Conservation (phyloP, 768 basidiomycete species). For the Termitomyces sp. region DNA sequence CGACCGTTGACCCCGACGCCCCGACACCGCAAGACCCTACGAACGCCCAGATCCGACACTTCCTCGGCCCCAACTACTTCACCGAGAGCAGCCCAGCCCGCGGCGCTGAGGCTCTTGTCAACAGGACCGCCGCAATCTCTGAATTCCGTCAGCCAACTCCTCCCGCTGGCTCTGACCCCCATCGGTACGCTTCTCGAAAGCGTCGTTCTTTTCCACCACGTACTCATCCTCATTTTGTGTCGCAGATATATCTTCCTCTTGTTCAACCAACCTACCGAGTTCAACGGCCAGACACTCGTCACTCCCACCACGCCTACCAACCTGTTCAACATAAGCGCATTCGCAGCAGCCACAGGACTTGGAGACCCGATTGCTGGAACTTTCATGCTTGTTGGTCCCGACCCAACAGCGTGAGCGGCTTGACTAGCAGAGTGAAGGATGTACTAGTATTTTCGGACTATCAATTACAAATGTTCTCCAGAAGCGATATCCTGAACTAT, state of each 20-base stretch:
- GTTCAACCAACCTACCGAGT: constrained; percentile 38
- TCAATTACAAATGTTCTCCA: too few relatives aligned
- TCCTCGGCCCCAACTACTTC: constrained; percentile 40
- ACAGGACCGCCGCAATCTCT: constrained; percentile 37
- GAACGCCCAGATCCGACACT: constrained; percentile 42
- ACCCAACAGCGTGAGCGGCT: constrained; percentile 8
- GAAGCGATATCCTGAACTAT: too few relatives aligned
- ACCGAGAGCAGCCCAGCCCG: neutral
- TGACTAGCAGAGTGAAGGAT: too few relatives aligned
- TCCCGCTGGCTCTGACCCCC: constrained; percentile 39
- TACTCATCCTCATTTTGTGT: constrained; percentile 22
- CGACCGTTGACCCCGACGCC: constrained; percentile 45
- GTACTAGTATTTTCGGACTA: too few relatives aligned
- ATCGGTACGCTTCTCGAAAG: constrained; percentile 27
- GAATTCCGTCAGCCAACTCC: constrained; percentile 38
- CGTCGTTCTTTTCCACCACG: neutral
- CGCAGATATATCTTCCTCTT: constrained; percentile 21
- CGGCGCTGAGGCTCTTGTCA: constrained; percentile 18
- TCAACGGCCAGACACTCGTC: constrained; percentile 36
- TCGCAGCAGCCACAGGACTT: constrained; percentile 28
- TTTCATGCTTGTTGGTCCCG: constrained; percentile 41
- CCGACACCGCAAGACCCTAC: constrained; percentile 45
- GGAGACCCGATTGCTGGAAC: constrained; percentile 45
- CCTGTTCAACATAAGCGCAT: constrained; percentile 29
- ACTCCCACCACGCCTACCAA: constrained; percentile 29